A percentile compares a stretch with the other conserved stretches of the same genome.
Evolutionary conservation across 1,284 basidiomycete species (phyloP).

Genomic region (Leccinum subfulvum): DNA sequence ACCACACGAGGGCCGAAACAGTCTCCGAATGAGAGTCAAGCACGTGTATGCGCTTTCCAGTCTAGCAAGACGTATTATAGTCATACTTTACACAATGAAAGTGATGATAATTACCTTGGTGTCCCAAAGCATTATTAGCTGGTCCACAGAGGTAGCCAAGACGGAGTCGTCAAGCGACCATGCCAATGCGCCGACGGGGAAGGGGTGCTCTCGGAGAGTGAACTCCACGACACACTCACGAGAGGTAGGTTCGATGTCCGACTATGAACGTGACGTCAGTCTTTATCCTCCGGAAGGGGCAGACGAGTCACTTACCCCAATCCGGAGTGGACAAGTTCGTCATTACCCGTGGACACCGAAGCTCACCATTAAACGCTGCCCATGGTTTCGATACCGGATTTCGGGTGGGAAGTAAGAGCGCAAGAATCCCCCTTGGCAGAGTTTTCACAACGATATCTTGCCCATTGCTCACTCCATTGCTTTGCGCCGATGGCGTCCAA

Average conservation of each 20-base stretch:
- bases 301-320: constrained; percentile 58
- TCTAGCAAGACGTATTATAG: constrained; percentile 42
- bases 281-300: neutral
- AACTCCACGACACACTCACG: constrained; percentile 61
- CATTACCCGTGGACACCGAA: too few species aligned
- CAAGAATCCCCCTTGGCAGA: too few species aligned
- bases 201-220: constrained; percentile 72
- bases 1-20: constrained; percentile 85
- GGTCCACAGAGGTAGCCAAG: constrained; percentile 80
- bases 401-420: too few species aligned
- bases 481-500: too few species aligned
- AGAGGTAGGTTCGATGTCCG: constrained; percentile 48
- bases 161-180: constrained; percentile 89
- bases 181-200: constrained; percentile 75
- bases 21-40: constrained; percentile 78
- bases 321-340: constrained; percentile 30
- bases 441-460: too few species aligned
- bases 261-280: constrained; percentile 32
- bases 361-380: too few species aligned
- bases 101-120: constrained; percentile 54
- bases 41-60: constrained; percentile 62
- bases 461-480: too few species aligned
- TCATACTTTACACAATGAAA: neutral
- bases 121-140: constrained; percentile 85
- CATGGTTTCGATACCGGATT: too few species aligned